phyloP scores from a whole-genome alignment of 805 yeast genomes.

The Wickerhamomyces chaumierensis region DNA sequence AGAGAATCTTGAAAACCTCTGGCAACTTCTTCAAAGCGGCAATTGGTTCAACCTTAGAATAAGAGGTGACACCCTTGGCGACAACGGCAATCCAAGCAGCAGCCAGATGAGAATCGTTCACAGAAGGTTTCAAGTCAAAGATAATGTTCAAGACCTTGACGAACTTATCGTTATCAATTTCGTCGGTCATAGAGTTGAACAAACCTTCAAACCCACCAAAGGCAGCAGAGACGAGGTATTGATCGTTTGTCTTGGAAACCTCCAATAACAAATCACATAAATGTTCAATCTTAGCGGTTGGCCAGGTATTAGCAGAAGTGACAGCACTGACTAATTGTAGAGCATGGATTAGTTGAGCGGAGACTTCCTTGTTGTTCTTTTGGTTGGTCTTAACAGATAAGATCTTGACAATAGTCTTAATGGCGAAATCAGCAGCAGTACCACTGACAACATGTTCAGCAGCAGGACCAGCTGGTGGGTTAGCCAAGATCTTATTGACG shows the following conservation, averaged over 20 bases:
- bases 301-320: slow-evolving; percentile 75
- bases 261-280: slow-evolving; percentile 70
- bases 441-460: slow-evolving; percentile 70
- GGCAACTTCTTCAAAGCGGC: slow-evolving; percentile 48
- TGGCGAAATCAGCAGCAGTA: slow-evolving; percentile 56
- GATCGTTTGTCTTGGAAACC: slow-evolving; percentile 74
- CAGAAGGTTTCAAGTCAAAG: slow-evolving; percentile 69
- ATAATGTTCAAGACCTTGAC: slow-evolving; percentile 56
- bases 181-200: slow-evolving; percentile 52
- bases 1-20: slow-evolving; percentile 40
- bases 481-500: slow-evolving; percentile 46
- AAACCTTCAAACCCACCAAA: slow-evolving; percentile 78
- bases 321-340: slow-evolving; percentile 68
- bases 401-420: slow-evolving; percentile 39
- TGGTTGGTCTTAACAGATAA: slow-evolving; percentile 24
- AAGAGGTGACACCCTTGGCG: slow-evolving; percentile 64
- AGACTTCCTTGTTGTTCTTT: slow-evolving; percentile 35
- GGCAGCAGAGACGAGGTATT: slow-evolving; percentile 70
- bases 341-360: slow-evolving; percentile 56
- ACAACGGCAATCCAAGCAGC: slow-evolving; percentile 94
- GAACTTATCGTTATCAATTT: slow-evolving; percentile 53
- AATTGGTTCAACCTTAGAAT: slow-evolving; percentile 37
- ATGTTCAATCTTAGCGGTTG: slow-evolving; percentile 50
- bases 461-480: slow-evolving; percentile 67
- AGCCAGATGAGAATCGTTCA: slow-evolving; percentile 73